phyloP scores from a whole-genome alignment of 2,329 filamentous ascomycete genomes.

The Ilyonectria destructans region DNA sequence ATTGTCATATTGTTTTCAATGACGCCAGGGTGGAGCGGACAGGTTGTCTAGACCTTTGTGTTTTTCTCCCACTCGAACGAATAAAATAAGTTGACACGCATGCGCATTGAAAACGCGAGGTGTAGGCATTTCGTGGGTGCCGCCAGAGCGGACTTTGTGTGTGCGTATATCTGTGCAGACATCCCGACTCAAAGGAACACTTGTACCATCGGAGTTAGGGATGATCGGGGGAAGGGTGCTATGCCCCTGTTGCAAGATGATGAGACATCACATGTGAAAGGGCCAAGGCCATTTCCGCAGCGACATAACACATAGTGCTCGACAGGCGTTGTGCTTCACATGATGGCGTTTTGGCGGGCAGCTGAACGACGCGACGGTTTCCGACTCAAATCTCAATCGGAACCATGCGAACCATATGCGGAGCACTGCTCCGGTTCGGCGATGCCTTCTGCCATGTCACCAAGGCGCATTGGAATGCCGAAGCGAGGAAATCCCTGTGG shows the following conservation, averaged over 20 bases:
- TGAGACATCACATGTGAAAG: not conserved
- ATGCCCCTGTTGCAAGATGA: not conserved
- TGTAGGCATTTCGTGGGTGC: conserved; percentile 75
- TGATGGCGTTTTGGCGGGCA: conserved; percentile 28
- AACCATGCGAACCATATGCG: conserved; percentile 23
- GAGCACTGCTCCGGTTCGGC: conserved; percentile 20
- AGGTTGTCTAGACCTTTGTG: conserved; percentile 77
- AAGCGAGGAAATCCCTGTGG: not conserved
- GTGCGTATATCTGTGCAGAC: conserved; percentile 1
- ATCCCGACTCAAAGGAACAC: conserved; percentile 16
- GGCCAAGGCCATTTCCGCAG: not conserved
- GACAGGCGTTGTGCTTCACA: conserved; percentile 20
- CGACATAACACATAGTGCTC: not conserved
- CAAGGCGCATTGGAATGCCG: not conserved
- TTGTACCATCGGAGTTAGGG: conserved; percentile 14
- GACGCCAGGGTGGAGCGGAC: conserved; percentile 78
- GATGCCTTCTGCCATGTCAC: conserved; percentile 8
- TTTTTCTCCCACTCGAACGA: conserved; percentile 76
- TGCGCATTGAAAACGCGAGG: conserved; percentile 72
- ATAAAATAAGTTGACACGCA: conserved; percentile 71
- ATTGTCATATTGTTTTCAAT: conserved; percentile 69
- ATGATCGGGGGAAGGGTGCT: not conserved
- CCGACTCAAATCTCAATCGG: conserved; percentile 38
- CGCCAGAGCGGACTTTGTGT: conserved; percentile 45
- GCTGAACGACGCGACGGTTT: conserved; percentile 15